Evolutionary conservation across 805 yeast genomes (phyloP).

Genomic region (Cyberlindnera meyerae): DNA sequence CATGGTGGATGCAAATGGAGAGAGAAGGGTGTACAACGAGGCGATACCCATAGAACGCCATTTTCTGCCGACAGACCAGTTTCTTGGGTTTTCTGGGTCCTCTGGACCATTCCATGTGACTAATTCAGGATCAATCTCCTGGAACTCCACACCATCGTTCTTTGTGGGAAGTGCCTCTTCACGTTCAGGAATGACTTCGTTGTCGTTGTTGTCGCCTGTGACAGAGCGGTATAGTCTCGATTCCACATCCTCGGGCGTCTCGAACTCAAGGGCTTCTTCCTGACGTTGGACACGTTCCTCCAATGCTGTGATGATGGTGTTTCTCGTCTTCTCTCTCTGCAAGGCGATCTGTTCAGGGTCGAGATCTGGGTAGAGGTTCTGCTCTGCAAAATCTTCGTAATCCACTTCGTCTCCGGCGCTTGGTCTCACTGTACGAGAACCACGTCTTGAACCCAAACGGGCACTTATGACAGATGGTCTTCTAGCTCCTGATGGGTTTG

Average conservation of each 20-base stretch:
- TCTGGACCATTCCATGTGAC: conserved; percentile 63
- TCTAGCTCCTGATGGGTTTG: conserved; percentile 4
- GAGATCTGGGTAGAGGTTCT: conserved; percentile 36
- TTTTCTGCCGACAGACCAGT: conserved; percentile 46
- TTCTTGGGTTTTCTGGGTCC: conserved; percentile 61
- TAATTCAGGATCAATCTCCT: conserved; percentile 55
- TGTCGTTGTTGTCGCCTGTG: not conserved
- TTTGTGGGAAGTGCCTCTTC: conserved; percentile 28
- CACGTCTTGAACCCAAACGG: conserved; percentile 6
- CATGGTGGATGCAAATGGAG: conserved; percentile 61
- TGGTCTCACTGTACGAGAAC: not conserved
- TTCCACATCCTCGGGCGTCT: conserved; percentile 1
- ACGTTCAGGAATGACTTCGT: conserved; percentile 12
- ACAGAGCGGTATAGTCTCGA: too few relatives aligned
- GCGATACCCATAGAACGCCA: conserved; percentile 42
- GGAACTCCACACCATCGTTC: conserved; percentile 49
- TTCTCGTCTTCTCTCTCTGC: conserved; percentile 39
- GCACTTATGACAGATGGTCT: not conserved
- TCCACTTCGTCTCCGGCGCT: conserved; percentile 4
- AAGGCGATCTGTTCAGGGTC: conserved; percentile 34
- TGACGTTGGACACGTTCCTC: conserved; percentile 17
- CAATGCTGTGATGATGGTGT: conserved; percentile 37
- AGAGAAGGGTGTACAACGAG: conserved; percentile 48
- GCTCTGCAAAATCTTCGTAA: conserved; percentile 16
- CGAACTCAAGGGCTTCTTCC: conserved; percentile 5